Evolutionary conservation across 441 rosid species (phyloP).

Genomic region (Raphanus hybrid): DNA sequence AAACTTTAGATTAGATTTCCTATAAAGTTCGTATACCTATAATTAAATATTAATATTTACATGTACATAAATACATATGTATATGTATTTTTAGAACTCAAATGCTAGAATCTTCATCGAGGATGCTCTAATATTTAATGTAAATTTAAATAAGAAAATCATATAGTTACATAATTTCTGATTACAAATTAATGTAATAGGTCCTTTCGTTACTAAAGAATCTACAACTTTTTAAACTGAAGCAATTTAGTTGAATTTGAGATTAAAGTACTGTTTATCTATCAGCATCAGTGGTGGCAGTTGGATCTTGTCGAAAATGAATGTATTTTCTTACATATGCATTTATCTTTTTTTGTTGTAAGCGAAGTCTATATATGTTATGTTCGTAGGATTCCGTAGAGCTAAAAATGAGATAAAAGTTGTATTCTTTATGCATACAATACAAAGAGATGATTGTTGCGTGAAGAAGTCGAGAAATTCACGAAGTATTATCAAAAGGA

Average conservation of each 20-base stretch:
- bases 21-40: too few species aligned
- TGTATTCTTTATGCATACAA: not conserved
- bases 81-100: too few species aligned
- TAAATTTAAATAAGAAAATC: too few species aligned
- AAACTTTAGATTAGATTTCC: too few species aligned
- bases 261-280: not conserved
- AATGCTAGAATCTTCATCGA: too few species aligned
- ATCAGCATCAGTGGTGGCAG: not conserved
- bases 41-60: too few species aligned
- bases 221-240: not conserved
- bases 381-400: not conserved
- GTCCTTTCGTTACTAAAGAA: too few species aligned
- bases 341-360: not conserved
- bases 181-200: too few species aligned
- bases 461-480: conserved; percentile 21
- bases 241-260: not conserved
- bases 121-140: too few species aligned
- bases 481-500: conserved; percentile 3
- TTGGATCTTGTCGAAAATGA: not conserved
- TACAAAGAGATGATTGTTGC: conserved; percentile 22
- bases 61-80: too few species aligned
- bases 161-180: not conserved
- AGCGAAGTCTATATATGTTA: not conserved
- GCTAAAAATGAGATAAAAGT: not conserved
- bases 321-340: not conserved